Evolutionary conservation across 2,329 filamentous ascomycete species (phyloP).

Genomic region (Claviceps purpurea): DNA sequence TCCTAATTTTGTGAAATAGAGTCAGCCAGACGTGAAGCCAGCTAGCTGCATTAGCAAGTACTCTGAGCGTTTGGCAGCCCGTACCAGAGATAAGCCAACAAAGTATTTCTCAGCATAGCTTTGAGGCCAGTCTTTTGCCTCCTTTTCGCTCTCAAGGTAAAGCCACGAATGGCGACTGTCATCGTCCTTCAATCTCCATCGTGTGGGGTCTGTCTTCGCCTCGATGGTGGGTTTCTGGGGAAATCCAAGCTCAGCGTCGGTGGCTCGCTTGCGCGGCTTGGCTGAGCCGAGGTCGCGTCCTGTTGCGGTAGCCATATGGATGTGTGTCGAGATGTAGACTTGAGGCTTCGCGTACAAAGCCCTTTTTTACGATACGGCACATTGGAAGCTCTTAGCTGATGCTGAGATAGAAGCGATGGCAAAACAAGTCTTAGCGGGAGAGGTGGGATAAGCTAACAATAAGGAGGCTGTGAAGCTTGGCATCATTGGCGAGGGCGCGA

Average conservation of each 20-base stretch:
- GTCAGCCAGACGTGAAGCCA: not conserved
- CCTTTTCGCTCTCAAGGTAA: conserved; percentile 65
- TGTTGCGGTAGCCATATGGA: conserved; percentile 17
- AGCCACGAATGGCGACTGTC: conserved; percentile 86
- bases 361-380: not conserved
- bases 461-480: too few species aligned
- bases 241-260: conserved; percentile 23
- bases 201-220: conserved; percentile 59
- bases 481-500: too few species aligned
- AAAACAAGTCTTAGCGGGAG: too few species aligned
- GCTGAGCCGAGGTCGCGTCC: conserved; percentile 16
- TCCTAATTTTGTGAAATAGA: conserved; percentile 33
- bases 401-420: not conserved
- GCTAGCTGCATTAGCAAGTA: not conserved
- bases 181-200: conserved; percentile 78
- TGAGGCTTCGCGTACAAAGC: not conserved
- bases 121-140: conserved; percentile 69
- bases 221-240: conserved; percentile 35
- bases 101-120: conserved; percentile 80
- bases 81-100: conserved; percentile 65
- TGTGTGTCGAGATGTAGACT: not conserved
- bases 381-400: not conserved
- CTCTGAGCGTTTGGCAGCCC: conserved; percentile 4
- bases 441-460: too few species aligned
- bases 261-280: conserved; percentile 30